Evolutionary conservation across 768 basidiomycete genomes (phyloP).

Genomic region (Trametes coccinea): DNA sequence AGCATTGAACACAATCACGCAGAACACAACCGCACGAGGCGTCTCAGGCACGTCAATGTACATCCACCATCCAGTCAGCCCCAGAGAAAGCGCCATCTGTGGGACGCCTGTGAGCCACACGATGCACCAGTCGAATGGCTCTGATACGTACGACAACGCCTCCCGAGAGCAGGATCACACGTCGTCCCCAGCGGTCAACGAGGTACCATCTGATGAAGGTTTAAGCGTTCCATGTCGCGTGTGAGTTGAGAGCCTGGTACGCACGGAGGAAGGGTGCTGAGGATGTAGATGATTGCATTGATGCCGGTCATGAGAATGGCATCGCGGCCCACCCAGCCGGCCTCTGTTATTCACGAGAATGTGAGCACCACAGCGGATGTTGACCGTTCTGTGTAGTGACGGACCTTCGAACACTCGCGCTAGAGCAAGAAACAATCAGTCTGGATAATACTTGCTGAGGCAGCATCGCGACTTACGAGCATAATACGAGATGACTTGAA

Average conservation of each 20-base stretch:
- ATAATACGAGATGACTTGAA: constrained; percentile 89
- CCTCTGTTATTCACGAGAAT: constrained; percentile 52
- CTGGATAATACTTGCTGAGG: not conserved
- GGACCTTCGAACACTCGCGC: constrained; percentile 90
- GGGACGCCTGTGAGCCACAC: not conserved
- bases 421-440: constrained; percentile 31
- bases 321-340: constrained; percentile 92
- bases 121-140: not conserved
- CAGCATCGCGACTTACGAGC: constrained; percentile 62
- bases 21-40: constrained; percentile 82
- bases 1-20: constrained; percentile 91
- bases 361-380: constrained; percentile 7
- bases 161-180: constrained; percentile 83
- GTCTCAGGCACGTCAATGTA: constrained; percentile 85
- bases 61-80: constrained; percentile 90
- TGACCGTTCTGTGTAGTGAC: constrained; percentile 1
- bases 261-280: constrained; percentile 82
- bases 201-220: constrained; percentile 77
- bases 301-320: constrained; percentile 96
- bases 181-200: constrained; percentile 88
- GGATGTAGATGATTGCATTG: constrained; percentile 79
- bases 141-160: constrained; percentile 65
- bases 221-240: not conserved
- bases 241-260: constrained; percentile 25
- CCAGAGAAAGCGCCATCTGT: constrained; percentile 81